Percentiles rank a stretch among this genome's conserved stretches.
These are phyloP conservation scores for Barnettozyma populi DNA, from an alignment of 805 yeast species.

Conservation along the genomic window DNA sequence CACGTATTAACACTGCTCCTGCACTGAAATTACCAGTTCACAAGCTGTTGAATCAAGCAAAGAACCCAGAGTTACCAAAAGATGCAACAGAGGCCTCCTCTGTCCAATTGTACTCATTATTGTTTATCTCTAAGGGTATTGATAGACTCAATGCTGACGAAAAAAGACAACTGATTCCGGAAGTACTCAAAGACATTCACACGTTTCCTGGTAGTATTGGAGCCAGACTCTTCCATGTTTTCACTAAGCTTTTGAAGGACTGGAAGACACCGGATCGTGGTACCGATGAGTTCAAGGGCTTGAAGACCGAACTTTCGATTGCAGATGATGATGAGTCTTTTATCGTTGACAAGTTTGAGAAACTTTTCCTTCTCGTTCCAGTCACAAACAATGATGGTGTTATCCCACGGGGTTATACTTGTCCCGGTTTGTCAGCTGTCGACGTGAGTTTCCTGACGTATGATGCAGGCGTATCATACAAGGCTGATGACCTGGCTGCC, in stretches of 20 bases:
- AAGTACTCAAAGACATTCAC: slow-evolving; percentile 42
- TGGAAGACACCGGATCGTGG: slow-evolving; percentile 49
- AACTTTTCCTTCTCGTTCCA: slow-evolving; percentile 55
- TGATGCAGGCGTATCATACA: slow-evolving; percentile 61
- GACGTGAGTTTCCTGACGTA: slow-evolving; percentile 62
- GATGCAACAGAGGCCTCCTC: slow-evolving; percentile 38
- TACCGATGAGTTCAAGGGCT: slow-evolving; percentile 34
- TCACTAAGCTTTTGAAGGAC: slow-evolving; percentile 45
- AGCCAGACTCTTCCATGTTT: slow-evolving; percentile 57
- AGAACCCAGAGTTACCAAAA: slow-evolving; percentile 41
- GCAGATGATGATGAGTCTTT: slow-evolving; percentile 38
- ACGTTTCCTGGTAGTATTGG: slow-evolving; percentile 30
- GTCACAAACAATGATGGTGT: slow-evolving; percentile 31
- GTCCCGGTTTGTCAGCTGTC: slow-evolving; percentile 58
- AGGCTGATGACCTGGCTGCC: slow-evolving; percentile 38
- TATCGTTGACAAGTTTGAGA: slow-evolving; percentile 43
- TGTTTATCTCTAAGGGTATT: slow-evolving; percentile 65
- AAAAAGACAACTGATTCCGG: slow-evolving; percentile 38
- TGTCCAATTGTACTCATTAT: slow-evolving; percentile 56
- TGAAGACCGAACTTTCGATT: slow-evolving; percentile 33
- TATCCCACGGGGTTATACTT: slow-evolving; percentile 39
- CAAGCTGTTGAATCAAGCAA: slow-evolving; percentile 59
- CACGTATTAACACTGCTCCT: slow-evolving; percentile 55
- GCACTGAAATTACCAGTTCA: slow-evolving; percentile 57
- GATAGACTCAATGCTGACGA: slow-evolving; percentile 44